Base-by-base conservation (phyloP, 1,139 yeast genomes). In the Torulaspora pretoriensis region DNA sequence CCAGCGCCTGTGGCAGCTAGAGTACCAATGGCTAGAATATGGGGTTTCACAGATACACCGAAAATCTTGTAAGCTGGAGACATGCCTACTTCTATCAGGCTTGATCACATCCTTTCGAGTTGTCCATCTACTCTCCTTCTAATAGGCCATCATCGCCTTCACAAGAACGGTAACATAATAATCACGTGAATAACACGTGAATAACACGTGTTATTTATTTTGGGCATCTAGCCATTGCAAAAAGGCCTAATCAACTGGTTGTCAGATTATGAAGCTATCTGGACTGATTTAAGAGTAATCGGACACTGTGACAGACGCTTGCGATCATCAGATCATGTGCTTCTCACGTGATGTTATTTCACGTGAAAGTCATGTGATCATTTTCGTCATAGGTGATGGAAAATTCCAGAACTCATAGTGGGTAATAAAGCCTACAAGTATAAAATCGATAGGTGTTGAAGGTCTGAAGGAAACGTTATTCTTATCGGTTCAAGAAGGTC, bases 41-140 rank as follows among this genome's bases (percentile, higher is more conserved):
- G 85, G 43, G 88, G 72, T 48, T 78, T 83, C 51, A 81, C 83
- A 57, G 75, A 75, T 64, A 67, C 78, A 46, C 88, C 88, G 33
- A 81, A 71, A 55, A 81, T 77, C 46, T 75, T 74, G 65, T 81
- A 81, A 56, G 80, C 77, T 48, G 80, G 72, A 61, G 77, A 84
- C 87, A 81, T 81, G 35, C 7, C 26, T 28, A 37, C 3, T 23
- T 22, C 26, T 12, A 5, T 5, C 13, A n/a, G 7, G 31, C 32
- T 23, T 8, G 17, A 3, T 8, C 8, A 2, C 39, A 17, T 24
- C 33, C 24, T 16, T 16, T 8, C 14, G 19, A 16, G 23, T n/a
- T n/a, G 17, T 12, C n/a, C 19, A 8, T 35, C n/a, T 7, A 25
- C 13, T 13, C 13, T 13, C n/a, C 29, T 10, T 26, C 29, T 26